Conservation (phyloP, 805 yeast species). For the Ogataea henricii region DNA sequence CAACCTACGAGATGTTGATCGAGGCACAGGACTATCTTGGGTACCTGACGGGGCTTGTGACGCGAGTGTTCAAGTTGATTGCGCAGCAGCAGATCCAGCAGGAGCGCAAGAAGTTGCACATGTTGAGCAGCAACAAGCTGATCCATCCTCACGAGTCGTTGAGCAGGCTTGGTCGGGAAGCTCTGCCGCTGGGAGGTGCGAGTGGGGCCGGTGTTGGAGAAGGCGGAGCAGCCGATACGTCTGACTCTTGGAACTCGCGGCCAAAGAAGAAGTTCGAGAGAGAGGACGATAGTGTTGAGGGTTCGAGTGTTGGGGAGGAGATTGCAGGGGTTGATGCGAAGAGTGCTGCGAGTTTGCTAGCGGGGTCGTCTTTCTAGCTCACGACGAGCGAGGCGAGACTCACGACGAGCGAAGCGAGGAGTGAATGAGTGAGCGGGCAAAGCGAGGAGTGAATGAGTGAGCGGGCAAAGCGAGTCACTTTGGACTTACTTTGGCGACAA, state of each 20-base stretch:
- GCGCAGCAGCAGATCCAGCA: slow-evolving; percentile 77
- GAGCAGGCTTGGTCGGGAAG: slow-evolving; percentile 77
- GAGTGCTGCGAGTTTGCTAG: slow-evolving; percentile 79
- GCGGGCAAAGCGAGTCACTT: too few relatives aligned
- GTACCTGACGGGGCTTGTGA: slow-evolving; percentile 54
- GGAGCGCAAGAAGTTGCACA: slow-evolving; percentile 76
- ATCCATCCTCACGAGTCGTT: slow-evolving; percentile 42
- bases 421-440: too few relatives aligned
- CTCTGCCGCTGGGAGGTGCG: slow-evolving; percentile 40
- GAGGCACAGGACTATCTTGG: slow-evolving; percentile 65
- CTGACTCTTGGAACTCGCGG: slow-evolving; percentile 40
- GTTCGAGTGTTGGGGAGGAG: slow-evolving; percentile 21
- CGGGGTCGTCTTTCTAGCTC: slow-evolving; percentile 67
- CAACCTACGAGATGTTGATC: slow-evolving; percentile 80
- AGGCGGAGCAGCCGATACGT: slow-evolving; percentile 10
- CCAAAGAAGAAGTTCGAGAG: slow-evolving; percentile 29
- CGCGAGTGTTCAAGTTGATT: slow-evolving; percentile 54
- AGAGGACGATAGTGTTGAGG: slow-evolving; percentile 11
- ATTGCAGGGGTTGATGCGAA: slow-evolving; percentile 66
- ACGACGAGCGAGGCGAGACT: not conserved
- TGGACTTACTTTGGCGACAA: too few relatives aligned
- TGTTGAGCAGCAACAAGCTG: slow-evolving; percentile 61
- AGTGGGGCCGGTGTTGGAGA: not conserved
- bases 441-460: too few relatives aligned
- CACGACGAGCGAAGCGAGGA: not conserved